Conservation (phyloP, 345 rosid species). For the Clarkia xantiana region DNA sequence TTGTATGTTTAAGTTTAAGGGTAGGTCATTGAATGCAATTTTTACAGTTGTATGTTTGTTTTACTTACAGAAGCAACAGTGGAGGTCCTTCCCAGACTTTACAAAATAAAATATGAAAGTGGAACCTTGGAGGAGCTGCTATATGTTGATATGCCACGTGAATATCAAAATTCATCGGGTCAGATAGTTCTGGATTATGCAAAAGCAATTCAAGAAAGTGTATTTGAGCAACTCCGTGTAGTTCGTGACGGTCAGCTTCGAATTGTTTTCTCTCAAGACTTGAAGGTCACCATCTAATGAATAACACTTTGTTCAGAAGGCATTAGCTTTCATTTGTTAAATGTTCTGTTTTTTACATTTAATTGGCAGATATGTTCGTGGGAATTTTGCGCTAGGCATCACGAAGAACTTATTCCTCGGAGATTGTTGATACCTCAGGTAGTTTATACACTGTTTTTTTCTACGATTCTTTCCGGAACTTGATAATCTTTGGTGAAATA, state of each 20-base stretch:
- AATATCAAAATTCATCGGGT: constrained; percentile 18
- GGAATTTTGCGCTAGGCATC: constrained; percentile 46
- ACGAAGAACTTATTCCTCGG: constrained; percentile 46
- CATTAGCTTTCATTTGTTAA: constrained; percentile 1
- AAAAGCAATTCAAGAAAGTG: constrained; percentile 34
- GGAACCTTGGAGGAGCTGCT: constrained; percentile 30
- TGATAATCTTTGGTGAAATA: too few species aligned
- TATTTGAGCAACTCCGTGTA: constrained; percentile 30
- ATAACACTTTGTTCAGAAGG: background rate
- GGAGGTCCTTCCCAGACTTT: constrained; percentile 33
- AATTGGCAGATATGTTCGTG: constrained; percentile 34
- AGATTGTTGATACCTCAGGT: constrained; percentile 48
- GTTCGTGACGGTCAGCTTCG: constrained; percentile 36
- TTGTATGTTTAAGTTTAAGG: too few species aligned
- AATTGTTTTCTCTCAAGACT: constrained; percentile 21
- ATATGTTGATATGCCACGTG: constrained; percentile 26
- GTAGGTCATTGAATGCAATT: background rate
- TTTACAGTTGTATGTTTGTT: background rate
- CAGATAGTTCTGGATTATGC: constrained; percentile 30
- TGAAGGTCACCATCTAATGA: constrained; percentile 19
- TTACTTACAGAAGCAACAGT: constrained; percentile 23
- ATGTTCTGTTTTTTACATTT: constrained; percentile 5
- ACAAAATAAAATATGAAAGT: constrained; percentile 29
- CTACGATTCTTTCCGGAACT: too few species aligned
- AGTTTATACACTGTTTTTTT: background rate